A percentile compares a stretch with the other conserved stretches of the same genome.
These are phyloP conservation scores for Epichloe bromicola DNA, from an alignment of 2,329 filamentous ascomycete genomes.

Conservation along the genomic window DNA sequence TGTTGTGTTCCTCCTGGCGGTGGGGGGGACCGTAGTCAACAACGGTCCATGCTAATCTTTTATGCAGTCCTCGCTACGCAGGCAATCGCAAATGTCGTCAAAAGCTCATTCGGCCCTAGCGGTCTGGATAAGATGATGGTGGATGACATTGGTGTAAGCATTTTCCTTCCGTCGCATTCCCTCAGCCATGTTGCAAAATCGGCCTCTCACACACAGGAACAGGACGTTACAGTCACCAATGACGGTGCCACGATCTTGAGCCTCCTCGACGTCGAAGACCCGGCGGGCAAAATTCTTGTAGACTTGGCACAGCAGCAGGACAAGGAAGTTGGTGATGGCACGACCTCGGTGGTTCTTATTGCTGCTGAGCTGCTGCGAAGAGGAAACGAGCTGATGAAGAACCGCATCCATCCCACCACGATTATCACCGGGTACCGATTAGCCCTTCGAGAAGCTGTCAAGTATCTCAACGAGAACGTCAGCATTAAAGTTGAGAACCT, in stretches of 20 bases:
- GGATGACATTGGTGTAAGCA: constrained; percentile 83
- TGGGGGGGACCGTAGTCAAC: neutral
- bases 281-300: constrained; percentile 94
- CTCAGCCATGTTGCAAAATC: neutral
- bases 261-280: constrained; percentile 93
- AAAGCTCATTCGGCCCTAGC: constrained; percentile 94
- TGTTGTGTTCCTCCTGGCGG: constrained; percentile 12
- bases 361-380: constrained; percentile 86
- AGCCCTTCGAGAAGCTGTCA: constrained; percentile 87
- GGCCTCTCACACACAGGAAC: constrained; percentile 4
- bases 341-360: constrained; percentile 94
- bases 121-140: constrained; percentile 99
- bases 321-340: constrained; percentile 97
- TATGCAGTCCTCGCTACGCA: constrained; percentile 75
- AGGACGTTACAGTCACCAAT: constrained; percentile 98
- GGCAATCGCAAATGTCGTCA: constrained; percentile 96
- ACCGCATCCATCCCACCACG: constrained; percentile 97
- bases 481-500: constrained; percentile 89
- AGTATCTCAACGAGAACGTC: constrained; percentile 98
- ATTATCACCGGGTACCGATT: constrained; percentile 98
- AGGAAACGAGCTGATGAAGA: constrained; percentile 98
- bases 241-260: constrained; percentile 94
- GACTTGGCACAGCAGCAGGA: constrained; percentile 97
- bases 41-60: constrained; percentile 4
- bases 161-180: neutral